Evolutionary conservation across 1,284 basidiomycete species (phyloP), one percentile per base, ranked within the genome.

Genomic region (Ceratobasidium sp.): DNA sequence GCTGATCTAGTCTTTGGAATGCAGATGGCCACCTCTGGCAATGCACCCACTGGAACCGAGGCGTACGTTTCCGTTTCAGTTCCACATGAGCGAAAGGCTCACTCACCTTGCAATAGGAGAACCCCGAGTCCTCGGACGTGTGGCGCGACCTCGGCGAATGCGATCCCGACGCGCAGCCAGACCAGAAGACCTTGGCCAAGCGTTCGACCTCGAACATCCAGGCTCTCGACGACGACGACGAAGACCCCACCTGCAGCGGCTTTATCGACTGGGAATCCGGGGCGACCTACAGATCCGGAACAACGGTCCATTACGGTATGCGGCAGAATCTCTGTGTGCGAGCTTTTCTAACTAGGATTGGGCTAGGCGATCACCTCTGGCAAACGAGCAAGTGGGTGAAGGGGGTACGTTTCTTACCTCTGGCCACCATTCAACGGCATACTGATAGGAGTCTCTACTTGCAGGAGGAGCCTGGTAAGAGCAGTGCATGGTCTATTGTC

Each of bases 141-240:
- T 67, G 64, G 64, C 49, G 42, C 3, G 64, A 67, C 64, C 64
- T 67, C 18, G 64, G 64, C 38, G 64, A 38, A 28, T 67, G 64
- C 51, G 64, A 67, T 18, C 64, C 64, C 40, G 64, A 67, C 21
- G 51, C 51, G 51, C 49, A 54, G 53, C 30, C 14, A 3, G 36
- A 60, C 2, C 64, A 67, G 25, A 11, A 21, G 64, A 23, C 51
- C 21, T 33, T 67, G 18, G 25, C 23, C 51, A 67, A 67, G 53
- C 64, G 64, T 14, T 67, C 64, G 21, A 40, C 8, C 25, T 46
- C 46, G 16, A 28, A 36, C 33, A n/a, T 36, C 21, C 36, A 42
- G 33, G 36, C 23, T 18, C 48, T 42, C 44, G 61, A 33, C 14
- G 61, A 46, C 49, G 44, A 67, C 25, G 49, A 64, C 33, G 51